These are phyloP conservation scores for maize (Zea mays) DNA, from an alignment of 176 grass and related monocot genomes.

Conservation along the genomic window DNA sequence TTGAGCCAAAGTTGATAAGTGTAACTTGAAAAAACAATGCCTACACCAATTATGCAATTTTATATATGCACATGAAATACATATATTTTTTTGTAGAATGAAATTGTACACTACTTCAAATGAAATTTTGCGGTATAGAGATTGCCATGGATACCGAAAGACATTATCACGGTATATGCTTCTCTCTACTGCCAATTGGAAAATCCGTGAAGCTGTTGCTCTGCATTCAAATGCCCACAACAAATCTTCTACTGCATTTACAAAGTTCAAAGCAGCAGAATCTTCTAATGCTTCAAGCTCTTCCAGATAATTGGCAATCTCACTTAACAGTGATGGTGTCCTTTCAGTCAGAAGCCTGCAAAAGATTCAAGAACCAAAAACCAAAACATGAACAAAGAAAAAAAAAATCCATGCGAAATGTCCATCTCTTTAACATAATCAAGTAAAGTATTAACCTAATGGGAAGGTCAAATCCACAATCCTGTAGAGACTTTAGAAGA, in stretches of 20 bases:
- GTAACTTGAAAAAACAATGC: background rate
- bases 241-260: constrained; percentile 91
- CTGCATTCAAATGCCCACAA: constrained; percentile 89
- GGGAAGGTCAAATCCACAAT: constrained; percentile 87
- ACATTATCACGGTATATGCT: constrained; percentile 67
- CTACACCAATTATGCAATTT: background rate
- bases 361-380: constrained; percentile 43
- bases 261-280: constrained; percentile 80
- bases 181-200: constrained; percentile 80
- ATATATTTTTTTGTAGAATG: constrained; percentile 10
- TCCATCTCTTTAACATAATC: constrained; percentile 20
- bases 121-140: constrained; percentile 25
- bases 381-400: constrained; percentile 13
- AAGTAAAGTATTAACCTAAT: constrained; percentile 57
- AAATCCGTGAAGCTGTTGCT: constrained; percentile 84
- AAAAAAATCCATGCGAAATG: background rate
- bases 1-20: constrained; percentile 20
- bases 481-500: constrained; percentile 68
- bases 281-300: constrained; percentile 57
- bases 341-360: constrained; percentile 69
- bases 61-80: constrained; percentile 23
- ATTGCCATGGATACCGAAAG: constrained; percentile 59
- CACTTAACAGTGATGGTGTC: constrained; percentile 48
- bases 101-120: background rate
- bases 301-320: constrained; percentile 60